Evolutionary conservation across 305 asterid species (phyloP), one percentile per base, ranked within the genome.

Genomic region (Ilex paraguariensis): DNA sequence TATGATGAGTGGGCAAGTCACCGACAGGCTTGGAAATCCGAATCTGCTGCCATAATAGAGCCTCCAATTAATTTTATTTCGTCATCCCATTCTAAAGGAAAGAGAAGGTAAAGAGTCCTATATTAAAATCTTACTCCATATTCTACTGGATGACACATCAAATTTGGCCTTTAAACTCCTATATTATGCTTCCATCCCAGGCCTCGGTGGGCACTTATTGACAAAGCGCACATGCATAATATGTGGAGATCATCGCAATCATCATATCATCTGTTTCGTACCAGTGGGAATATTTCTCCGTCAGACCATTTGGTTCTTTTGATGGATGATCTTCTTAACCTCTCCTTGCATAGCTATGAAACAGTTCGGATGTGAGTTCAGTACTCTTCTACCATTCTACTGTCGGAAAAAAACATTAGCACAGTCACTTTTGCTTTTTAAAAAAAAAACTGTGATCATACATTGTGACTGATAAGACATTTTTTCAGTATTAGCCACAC

Each of bases 241-340:
- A 91, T 93, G 65, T 94, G 99, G 98, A 86, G 99, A 83, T 79
- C 98, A 70, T 91, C 98, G 61, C 99, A 94, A 65, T 78, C 99
- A 63, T 80, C 96, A 56, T 88, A 82, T 84, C 97, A 88, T 82
- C 71, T 87, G 78, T 86, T 75, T 79, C 93, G 93, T 54, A 71
- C 79, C 15, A 72, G 75, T 54, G 79, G 77, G 58, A 83, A 82
- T 70, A 52, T 75, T 48, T 70, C 76, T 72, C 98, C 99, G 60
- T 77, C 98, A 31, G 87, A 82, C 46, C 84, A 76, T 63, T 79
- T 85, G 73, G 61, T 73, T 55, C 78, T 79, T 59, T 71, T 94
- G 68, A 74, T 89, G 91, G 88, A 85, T 64, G 96, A 91, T 87
- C 97, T 94, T 70, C 95, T 88, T 68, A 76, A 69, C 75, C 93